Conservation (phyloP, 768 basidiomycete genomes). For the Coprinopsis strossmayeri region DNA sequence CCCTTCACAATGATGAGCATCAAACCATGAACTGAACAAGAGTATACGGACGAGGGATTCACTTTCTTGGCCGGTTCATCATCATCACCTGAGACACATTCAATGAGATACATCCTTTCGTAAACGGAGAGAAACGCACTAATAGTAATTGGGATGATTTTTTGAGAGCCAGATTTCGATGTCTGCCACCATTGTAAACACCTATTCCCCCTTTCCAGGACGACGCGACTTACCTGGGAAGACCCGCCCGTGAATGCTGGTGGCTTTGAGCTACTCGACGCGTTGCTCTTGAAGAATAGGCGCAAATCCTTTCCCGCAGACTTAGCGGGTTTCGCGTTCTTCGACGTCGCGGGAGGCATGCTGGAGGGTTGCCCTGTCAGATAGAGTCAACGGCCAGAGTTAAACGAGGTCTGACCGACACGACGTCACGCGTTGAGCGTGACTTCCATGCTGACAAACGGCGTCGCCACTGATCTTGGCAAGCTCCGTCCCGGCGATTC, state of each 20-base stretch:
- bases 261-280: neutral
- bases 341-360: slow-evolving; percentile 4
- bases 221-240: neutral
- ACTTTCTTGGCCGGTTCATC: neutral
- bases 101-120: neutral
- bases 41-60: neutral
- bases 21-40: neutral
- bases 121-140: slow-evolving; percentile 1
- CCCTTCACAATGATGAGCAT: slow-evolving; percentile 2
- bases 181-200: neutral
- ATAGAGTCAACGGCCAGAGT: too few species aligned
- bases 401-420: too few species aligned
- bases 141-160: slow-evolving; percentile 1
- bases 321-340: slow-evolving; percentile 18
- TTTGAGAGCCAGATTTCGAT: neutral
- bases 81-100: neutral
- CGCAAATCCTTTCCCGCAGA: slow-evolving; percentile 30
- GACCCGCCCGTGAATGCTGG: neutral
- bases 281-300: slow-evolving; percentile 24
- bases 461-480: too few species aligned
- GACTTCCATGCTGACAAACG: too few species aligned
- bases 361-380: neutral
- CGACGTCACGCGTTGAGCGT: too few species aligned
- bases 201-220: neutral
- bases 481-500: too few species aligned